A percentile compares a stretch with the other conserved stretches of the same genome.
Conservation (phyloP, 495 filamentous ascomycete species). For the Astrothelium macrocarpum region DNA sequence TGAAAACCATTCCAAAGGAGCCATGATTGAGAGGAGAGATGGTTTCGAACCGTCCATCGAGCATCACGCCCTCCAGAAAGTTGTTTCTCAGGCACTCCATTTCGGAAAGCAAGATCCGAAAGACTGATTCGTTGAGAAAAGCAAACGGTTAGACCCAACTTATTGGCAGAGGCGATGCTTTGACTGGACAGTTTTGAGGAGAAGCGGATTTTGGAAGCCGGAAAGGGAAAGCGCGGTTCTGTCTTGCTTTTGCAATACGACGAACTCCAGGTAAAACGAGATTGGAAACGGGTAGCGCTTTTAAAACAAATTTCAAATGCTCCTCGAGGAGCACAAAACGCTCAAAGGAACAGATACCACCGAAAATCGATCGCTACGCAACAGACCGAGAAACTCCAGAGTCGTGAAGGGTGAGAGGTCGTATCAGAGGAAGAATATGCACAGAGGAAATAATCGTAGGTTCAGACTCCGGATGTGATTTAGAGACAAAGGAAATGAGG, state of each 20-base stretch:
- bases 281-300: not conserved
- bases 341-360: conserved; percentile 4
- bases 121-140: not conserved
- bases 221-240: not conserved
- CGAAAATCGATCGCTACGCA: not conserved
- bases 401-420: not conserved
- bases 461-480: not conserved
- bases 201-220: not conserved
- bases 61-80: conserved; percentile 31
- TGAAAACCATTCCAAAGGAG: conserved; percentile 96
- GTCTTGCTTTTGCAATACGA: not conserved
- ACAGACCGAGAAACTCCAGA: conserved; percentile 3
- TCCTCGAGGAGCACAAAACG: not conserved
- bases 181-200: not conserved
- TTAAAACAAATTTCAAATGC: not conserved
- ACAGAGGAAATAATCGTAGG: not conserved
- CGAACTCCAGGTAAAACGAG: not conserved
- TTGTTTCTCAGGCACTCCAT: conserved; percentile 38
- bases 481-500: conserved; percentile 28
- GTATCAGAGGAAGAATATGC: conserved; percentile 1
- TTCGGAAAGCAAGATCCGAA: not conserved
- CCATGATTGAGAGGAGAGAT: conserved; percentile 94
- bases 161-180: not conserved
- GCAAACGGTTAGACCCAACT: not conserved
- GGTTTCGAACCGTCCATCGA: conserved; percentile 64